phyloP scores from a whole-genome alignment of 495 filamentous ascomycete species.

The Aspergillus taichungensis region DNA sequence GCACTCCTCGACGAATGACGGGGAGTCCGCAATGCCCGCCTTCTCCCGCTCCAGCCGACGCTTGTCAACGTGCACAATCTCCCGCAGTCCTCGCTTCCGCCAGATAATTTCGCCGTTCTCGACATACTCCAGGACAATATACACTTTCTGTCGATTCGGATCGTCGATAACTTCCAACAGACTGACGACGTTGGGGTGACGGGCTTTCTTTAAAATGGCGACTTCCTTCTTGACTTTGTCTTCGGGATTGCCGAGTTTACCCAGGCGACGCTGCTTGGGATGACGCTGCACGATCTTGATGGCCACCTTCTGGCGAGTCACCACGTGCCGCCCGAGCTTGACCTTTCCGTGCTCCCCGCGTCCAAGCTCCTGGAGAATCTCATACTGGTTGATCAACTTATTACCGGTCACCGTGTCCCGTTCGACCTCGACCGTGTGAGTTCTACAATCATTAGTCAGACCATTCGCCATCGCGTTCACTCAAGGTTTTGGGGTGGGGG shows the following conservation, averaged over 20 bases:
- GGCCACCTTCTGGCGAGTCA: slow-evolving; percentile 73
- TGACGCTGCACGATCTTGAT: slow-evolving; percentile 98
- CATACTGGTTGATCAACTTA: slow-evolving; percentile 95
- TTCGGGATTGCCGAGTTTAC: slow-evolving; percentile 62
- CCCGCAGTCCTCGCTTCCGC: slow-evolving; percentile 73
- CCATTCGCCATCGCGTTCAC: no score
- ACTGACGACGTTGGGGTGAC: slow-evolving; percentile 90
- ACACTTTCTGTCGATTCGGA: slow-evolving; percentile 90
- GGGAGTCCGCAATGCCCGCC: slow-evolving; percentile 46
- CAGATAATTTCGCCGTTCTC: slow-evolving; percentile 89
- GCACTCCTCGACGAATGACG: slow-evolving; percentile 48
- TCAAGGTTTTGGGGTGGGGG: no score
- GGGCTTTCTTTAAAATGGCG: slow-evolving; percentile 94
- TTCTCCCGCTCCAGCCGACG: slow-evolving; percentile 65
- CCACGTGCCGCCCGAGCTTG: slow-evolving; percentile 75
- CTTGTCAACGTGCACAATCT: slow-evolving; percentile 75
- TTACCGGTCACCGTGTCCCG: slow-evolving; percentile 78
- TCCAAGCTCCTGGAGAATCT: slow-evolving; percentile 91
- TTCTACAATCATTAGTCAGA: slow-evolving; percentile 35
- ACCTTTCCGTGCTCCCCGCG: slow-evolving; percentile 96
- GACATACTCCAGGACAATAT: slow-evolving; percentile 92
- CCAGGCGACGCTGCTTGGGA: slow-evolving; percentile 84
- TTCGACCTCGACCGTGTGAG: slow-evolving; percentile 82
- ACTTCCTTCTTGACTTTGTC: slow-evolving; percentile 97
- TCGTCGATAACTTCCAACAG: slow-evolving; percentile 97